A percentile compares a stretch with the other conserved stretches of the same genome.
phyloP scores from a whole-genome alignment of 2,329 filamentous ascomycete genomes.

The Fusarium sambucinum region DNA sequence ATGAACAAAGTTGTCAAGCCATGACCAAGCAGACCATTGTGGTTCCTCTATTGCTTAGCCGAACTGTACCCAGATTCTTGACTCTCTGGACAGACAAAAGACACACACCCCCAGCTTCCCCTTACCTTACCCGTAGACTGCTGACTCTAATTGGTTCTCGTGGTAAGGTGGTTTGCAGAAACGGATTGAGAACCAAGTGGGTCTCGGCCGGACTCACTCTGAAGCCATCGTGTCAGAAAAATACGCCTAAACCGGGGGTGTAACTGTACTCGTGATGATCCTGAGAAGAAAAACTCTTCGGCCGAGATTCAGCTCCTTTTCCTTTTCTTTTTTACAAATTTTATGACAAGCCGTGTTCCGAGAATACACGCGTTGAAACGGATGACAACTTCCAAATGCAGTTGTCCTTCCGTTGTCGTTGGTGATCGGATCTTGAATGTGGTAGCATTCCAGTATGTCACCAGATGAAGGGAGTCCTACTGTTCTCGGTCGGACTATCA shows the following conservation, averaged over 20 bases:
- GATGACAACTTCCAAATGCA: slow-evolving; percentile 24
- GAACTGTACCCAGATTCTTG: slow-evolving; percentile 10
- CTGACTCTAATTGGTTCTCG: background rate
- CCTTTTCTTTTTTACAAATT: background rate
- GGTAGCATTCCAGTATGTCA: slow-evolving; percentile 33
- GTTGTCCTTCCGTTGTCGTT: background rate
- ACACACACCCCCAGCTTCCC: slow-evolving; percentile 16
- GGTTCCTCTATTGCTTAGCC: slow-evolving; percentile 11
- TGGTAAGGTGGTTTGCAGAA: background rate
- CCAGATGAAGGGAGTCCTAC: no score
- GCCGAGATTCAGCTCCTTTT: slow-evolving; percentile 23
- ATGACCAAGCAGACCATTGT: slow-evolving; percentile 21
- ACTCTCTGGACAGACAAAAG: no score
- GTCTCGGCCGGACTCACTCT: slow-evolving; percentile 36
- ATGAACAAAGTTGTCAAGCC: slow-evolving; percentile 28
- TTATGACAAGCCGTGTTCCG: slow-evolving; percentile 24
- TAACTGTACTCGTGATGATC: slow-evolving; percentile 28
- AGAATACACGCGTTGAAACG: slow-evolving; percentile 8
- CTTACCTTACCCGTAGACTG: slow-evolving; percentile 25
- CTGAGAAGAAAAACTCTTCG: slow-evolving; percentile 8
- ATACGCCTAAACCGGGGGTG: slow-evolving; percentile 25
- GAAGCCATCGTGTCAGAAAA: slow-evolving; percentile 37
- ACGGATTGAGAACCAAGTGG: slow-evolving; percentile 4
- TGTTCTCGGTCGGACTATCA: no score
- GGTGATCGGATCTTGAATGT: background rate